A percentile compares a stretch with the other conserved stretches of the same genome.
phyloP scores from a whole-genome alignment of 345 rosid genomes.

The Populus deltoides region DNA sequence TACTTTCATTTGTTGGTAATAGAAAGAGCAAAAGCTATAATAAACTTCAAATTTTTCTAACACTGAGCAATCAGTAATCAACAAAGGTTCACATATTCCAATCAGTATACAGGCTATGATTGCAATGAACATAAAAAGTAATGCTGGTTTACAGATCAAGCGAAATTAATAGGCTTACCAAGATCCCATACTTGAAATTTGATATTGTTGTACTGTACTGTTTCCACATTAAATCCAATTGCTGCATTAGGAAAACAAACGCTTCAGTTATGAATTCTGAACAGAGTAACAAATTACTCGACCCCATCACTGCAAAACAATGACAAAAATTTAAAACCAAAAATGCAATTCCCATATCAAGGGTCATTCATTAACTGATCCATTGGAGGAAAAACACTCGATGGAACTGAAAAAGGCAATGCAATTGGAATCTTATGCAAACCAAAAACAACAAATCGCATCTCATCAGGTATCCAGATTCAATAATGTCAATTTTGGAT shows the following conservation, averaged over 20 bases:
- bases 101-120: neutral
- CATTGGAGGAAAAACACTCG: neutral
- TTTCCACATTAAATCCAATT: slow-evolving; percentile 96
- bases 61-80: neutral
- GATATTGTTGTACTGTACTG: slow-evolving; percentile 88
- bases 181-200: slow-evolving; percentile 77
- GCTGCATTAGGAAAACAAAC: slow-evolving; percentile 56
- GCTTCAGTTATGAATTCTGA: slow-evolving; percentile 8
- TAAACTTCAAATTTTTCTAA: neutral
- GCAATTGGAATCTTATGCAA: neutral
- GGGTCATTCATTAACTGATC: neutral
- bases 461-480: neutral
- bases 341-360: neutral
- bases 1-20: neutral
- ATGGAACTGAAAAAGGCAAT: neutral
- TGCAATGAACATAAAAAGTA: neutral
- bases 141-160: neutral
- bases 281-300: neutral
- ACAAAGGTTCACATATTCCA: neutral
- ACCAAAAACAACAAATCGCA: neutral
- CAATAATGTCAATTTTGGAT: neutral
- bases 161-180: slow-evolving; percentile 19
- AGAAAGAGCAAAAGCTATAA: neutral
- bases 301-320: neutral
- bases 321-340: neutral